Evolutionary conservation across 371 early-diverging fungal species (phyloP).

Genomic region (Apophysomyces elegans): DNA sequence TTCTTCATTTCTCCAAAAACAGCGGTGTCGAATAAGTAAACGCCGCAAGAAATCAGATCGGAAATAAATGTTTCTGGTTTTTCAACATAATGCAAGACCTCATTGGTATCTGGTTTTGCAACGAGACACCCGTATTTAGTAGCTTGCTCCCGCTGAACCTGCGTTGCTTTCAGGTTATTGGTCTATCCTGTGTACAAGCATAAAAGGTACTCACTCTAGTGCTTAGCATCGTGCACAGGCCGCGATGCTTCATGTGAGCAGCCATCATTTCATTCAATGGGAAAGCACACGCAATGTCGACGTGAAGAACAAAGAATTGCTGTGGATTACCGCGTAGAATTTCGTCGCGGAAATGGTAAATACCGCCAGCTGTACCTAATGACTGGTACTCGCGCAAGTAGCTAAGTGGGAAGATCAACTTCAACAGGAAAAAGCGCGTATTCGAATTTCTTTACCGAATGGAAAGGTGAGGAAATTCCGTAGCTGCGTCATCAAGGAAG

Average conservation of each 20-base stretch:
- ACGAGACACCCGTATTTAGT: slow-evolving; percentile 93
- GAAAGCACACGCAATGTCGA: slow-evolving; percentile 93
- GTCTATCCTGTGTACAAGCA: neutral
- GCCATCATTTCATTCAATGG: slow-evolving; percentile 87
- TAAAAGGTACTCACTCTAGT: slow-evolving; percentile 64
- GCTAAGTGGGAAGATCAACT: slow-evolving; percentile 41
- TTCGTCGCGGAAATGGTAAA: slow-evolving; percentile 98
- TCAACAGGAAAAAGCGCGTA: slow-evolving; percentile 3
- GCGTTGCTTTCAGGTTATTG: slow-evolving; percentile 19
- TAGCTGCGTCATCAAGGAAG: slow-evolving; percentile 81
- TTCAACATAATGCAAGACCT: slow-evolving; percentile 96
- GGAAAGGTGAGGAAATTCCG: slow-evolving; percentile 82
- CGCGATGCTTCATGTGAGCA: slow-evolving; percentile 78
- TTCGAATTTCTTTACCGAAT: slow-evolving; percentile 66
- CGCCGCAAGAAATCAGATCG: slow-evolving; percentile 93
- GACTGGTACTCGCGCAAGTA: slow-evolving; percentile 97
- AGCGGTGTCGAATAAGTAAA: slow-evolving; percentile 85
- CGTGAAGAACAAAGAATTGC: slow-evolving; percentile 93
- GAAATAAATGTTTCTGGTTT: slow-evolving; percentile 96
- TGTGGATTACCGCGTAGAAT: slow-evolving; percentile 89
- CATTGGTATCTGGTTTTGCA: slow-evolving; percentile 78
- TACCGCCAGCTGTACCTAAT: slow-evolving; percentile 96
- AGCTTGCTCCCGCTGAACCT: slow-evolving; percentile 74
- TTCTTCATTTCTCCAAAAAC: slow-evolving; percentile 87
- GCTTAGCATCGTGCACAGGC: slow-evolving; percentile 86